Evolutionary conservation across 495 filamentous ascomycete genomes (phyloP), one percentile per base, ranked within the genome.

Genomic region (Lasiosphaeria hispida): DNA sequence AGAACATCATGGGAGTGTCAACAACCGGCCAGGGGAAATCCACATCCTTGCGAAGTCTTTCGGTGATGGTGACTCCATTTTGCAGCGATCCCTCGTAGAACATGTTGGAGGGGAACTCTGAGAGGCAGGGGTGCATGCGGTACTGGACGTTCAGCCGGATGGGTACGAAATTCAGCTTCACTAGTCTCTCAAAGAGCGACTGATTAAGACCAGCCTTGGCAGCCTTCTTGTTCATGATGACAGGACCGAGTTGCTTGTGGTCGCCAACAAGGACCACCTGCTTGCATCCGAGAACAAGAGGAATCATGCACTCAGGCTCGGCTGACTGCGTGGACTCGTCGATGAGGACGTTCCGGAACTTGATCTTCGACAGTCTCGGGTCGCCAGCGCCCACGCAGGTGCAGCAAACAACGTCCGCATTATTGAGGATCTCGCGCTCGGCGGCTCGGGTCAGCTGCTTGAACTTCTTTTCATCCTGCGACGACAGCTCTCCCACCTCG

Each of bases 141-240:
- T 99, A 99, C 70, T 99, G 94, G 15, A 97, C 91, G 62, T 97
- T 96, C 56, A 99, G 79, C 23, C 94, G 88, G 63, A 97, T 96
- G 7, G 94, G 94, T 7, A 86, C 87, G 68, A 92, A 89, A n/a
- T 89, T 88, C 42, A 97, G 80, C 64, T 92, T 92, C 64, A 99
- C 94, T 38, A 99, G 80, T 65, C 94, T 90, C 73, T 99, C 94
- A 63, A 99, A 99, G 43, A 99, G 83, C 9, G 92, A 96, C 73
- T 97, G 95, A 72, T 97, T 97, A 19, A 99, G 77, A 60, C 94
- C 94, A 53, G 94, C 94, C 73, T 97, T 97, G 61, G 94, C 94
- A 3, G 94, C 94, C 73, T 97, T 97, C 83, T 99, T 99, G 81
- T 97, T 97, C 95, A 99, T 99, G 71, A 99, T 97, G 64, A 99